Percentiles rank a stretch among this genome's conserved stretches.
These are phyloP conservation scores for Ustilago vetiveriae DNA, from an alignment of 1,284 basidiomycete species.

Conservation along the genomic window DNA sequence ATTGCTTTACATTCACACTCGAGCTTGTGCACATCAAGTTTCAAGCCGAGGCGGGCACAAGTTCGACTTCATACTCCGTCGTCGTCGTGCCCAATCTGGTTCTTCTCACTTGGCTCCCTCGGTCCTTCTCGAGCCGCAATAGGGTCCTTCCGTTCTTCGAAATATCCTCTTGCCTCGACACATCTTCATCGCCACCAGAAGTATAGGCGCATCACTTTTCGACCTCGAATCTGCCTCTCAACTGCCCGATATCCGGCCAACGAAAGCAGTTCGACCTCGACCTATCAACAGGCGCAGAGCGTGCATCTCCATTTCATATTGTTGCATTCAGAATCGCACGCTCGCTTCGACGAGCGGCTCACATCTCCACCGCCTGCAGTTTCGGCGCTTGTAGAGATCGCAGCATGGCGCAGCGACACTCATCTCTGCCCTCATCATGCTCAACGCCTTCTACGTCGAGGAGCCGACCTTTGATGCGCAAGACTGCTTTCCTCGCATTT, in stretches of 20 bases:
- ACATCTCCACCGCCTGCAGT: constrained; percentile 10
- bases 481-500: background rate
- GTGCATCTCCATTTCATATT: constrained; percentile 31
- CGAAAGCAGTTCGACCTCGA: constrained; percentile 9
- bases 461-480: constrained; percentile 1
- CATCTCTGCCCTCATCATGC: background rate
- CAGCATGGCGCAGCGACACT: constrained; percentile 3
- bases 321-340: constrained; percentile 19
- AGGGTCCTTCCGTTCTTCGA: constrained; percentile 1
- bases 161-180: constrained; percentile 2
- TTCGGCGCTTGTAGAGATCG: background rate
- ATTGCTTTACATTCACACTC: no score
- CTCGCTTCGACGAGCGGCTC: constrained; percentile 35
- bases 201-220: no score
- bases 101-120: constrained; percentile 1
- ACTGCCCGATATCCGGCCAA: no score
- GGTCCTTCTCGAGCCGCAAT: constrained; percentile 6
- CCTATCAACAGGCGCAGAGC: constrained; percentile 23
- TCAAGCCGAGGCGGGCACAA: no score
- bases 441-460: background rate
- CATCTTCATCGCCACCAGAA: constrained; percentile 1
- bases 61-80: no score
- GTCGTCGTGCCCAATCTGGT: constrained; percentile 5
- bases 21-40: no score
- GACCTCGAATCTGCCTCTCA: no score